Conservation (phyloP, 192 early-diverging fungal species). For the Neocallimastix lanati region DNA sequence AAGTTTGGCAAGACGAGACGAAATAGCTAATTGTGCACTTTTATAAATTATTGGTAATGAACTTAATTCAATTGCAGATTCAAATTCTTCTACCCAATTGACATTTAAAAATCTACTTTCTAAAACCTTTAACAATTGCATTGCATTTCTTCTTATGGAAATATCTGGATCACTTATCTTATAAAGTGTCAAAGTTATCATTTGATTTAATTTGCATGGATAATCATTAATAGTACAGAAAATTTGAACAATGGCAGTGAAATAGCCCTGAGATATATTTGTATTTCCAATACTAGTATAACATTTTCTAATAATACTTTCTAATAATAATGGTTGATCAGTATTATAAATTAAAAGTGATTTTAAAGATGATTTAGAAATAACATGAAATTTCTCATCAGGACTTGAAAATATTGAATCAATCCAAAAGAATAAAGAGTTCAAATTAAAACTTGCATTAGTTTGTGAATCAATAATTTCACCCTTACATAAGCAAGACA, state of each 20-base stretch:
- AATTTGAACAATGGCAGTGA: conserved; percentile 54
- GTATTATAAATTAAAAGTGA: conserved; percentile 43
- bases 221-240: conserved; percentile 36
- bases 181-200: conserved; percentile 52
- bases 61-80: conserved; percentile 44
- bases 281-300: conserved; percentile 44
- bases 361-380: conserved; percentile 42
- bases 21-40: conserved; percentile 50
- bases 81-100: conserved; percentile 37
- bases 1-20: conserved; percentile 44
- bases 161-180: conserved; percentile 56
- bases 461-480: conserved; percentile 10
- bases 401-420: conserved; percentile 18
- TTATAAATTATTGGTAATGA: conserved; percentile 61
- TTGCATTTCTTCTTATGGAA: conserved; percentile 46
- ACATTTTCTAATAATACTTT: conserved; percentile 46
- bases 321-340: conserved; percentile 29
- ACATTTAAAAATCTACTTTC: conserved; percentile 43
- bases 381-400: conserved; percentile 16
- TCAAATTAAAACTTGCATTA: conserved; percentile 13
- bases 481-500: conserved; percentile 64
- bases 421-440: conserved; percentile 16
- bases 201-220: conserved; percentile 38
- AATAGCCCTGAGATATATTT: conserved; percentile 50
- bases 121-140: conserved; percentile 48